Base-by-base conservation (phyloP, 495 filamentous ascomycete genomes). In the Penicillium ochrochloron region DNA sequence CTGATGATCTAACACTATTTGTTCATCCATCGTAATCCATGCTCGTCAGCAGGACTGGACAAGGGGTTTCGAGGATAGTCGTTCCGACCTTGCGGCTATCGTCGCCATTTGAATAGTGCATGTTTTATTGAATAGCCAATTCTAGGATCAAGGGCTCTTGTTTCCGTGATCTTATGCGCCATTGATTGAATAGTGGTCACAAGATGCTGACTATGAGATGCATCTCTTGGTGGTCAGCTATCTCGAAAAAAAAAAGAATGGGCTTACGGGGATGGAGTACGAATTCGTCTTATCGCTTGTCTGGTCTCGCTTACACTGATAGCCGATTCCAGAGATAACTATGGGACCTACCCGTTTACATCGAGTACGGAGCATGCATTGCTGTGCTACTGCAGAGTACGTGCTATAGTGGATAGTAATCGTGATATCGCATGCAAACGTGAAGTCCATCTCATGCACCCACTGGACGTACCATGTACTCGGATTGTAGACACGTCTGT, bases 401-500 rank as follows among this genome's bases (percentile, higher is more conserved):
- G 17, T 21, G 19, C 19, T 15, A 21, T 44, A 7, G n/a, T 44
- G 10, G 23, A n/a, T 27, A 25, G 23, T 17, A 52, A 21, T 31
- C 25, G 21, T 27, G 23, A 52, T 17, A 31, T 52, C 25, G 25
- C 48, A 12, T 31, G 48, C 48, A 31, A 27, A 52, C 2, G 15
- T 29, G 8, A 46, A 21, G 42, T 46, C 19, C n/a, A 51, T 27
- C 23, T 51, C 25, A 51, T 23, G 42, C 48, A 51, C 10, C 12
- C 23, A 51, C 12, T 29, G 17, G 23, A 27, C 10, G 10, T 51
- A 0, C n/a, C n/a, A 46, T 48, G 19, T 12, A 52, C 25, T 29
- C 25, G 23, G 25, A 52, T 52, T n/a, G 25, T 17, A 15, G 25
- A 52, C 48, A 31, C 48, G 48, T 52, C 48, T 52, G 48, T 25